Percentiles rank a stretch among this genome's conserved stretches.
phyloP scores from a whole-genome alignment of 2,329 filamentous ascomycete genomes.

The Penicillium freii region DNA sequence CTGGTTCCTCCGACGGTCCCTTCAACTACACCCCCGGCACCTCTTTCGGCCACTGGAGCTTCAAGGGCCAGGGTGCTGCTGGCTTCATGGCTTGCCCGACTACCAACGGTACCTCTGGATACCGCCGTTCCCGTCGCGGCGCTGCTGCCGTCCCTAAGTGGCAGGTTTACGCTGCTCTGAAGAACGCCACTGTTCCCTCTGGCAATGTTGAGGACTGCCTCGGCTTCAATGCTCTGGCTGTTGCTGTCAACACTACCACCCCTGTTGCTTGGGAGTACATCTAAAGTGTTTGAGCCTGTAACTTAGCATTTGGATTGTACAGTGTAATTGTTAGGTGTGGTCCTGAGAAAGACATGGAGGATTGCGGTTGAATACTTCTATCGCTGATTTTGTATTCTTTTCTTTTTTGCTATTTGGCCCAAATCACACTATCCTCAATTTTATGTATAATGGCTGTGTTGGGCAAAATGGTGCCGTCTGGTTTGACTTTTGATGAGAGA shows the following conservation, averaged over 20 bases:
- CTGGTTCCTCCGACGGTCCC: constrained; percentile 50
- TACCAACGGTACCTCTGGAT: constrained; percentile 9
- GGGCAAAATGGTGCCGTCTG: no score
- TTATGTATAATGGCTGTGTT: not conserved
- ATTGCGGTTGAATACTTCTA: not conserved
- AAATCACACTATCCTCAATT: not conserved
- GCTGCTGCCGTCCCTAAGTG: constrained; percentile 23
- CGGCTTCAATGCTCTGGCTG: constrained; percentile 37
- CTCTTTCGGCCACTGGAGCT: constrained; percentile 30
- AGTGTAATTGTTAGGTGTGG: not conserved
- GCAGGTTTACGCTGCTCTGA: constrained; percentile 41
- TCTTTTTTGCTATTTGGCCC: not conserved
- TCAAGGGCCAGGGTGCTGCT: constrained; percentile 31
- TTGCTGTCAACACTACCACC: constrained; percentile 20
- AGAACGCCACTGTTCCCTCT: constrained; percentile 39
- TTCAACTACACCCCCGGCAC: constrained; percentile 44
- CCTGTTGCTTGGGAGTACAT: constrained; percentile 42
- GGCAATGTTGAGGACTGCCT: constrained; percentile 40
- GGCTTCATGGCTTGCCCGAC: constrained; percentile 46
- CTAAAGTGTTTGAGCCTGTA: constrained; percentile 20
- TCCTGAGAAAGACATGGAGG: not conserved
- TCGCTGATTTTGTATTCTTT: not conserved
- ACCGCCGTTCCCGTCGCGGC: constrained; percentile 8
- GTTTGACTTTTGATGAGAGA: no score
- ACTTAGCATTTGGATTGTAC: not conserved